Evolutionary conservation across 805 yeast genomes (phyloP), one percentile per base, ranked within the genome.

Genomic region (Candida wancherniae): DNA sequence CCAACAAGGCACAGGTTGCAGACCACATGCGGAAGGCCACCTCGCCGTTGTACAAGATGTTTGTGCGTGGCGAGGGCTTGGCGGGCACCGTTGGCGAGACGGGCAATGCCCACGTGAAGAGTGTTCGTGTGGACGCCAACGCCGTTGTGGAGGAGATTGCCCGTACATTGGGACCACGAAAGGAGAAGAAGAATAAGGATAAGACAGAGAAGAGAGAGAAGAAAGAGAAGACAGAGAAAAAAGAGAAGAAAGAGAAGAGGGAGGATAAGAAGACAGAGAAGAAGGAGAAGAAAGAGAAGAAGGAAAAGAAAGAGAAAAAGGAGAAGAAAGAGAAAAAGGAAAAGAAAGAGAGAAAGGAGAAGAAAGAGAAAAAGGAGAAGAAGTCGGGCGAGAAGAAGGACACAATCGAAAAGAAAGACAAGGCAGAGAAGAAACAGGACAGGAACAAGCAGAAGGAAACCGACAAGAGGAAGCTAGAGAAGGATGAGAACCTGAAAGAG

Each of bases 11-110:
- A 16, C 62, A 61, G 24, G 67, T 67, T 2, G 73, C 68, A 5
- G 57, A 59, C 28, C 71, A 65, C 20, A 61, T 72, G 29, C 60
- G 75, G 2, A 70, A 71, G 47, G 60, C 69, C 2, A 63, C 63
- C 19, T 80, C 92, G 4, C 94, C 95, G 1, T 60, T 92, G 33
- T 92, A 90, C 49, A 61, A 75, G 37, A 77, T 81, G 84, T 90
- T 90, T 64, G 94, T 87, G 1, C 71, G 74, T 44, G 98, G 97
- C 0, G 90, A 83, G 44, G 82, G 92, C 1, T 58, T 90, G 34
- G 70, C 73, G 23, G 97, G 97, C 1, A 83, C 95, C 0, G 73
- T 75, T 4, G 79, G 73, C 1, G 53, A 56, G 36, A 51, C 55
- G 16, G 63, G 57, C 4, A 47, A 34, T 40, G 53, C 40, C 31